Conservation (phyloP, 2,329 filamentous ascomycete species). For the Seiridium cupressi region DNA sequence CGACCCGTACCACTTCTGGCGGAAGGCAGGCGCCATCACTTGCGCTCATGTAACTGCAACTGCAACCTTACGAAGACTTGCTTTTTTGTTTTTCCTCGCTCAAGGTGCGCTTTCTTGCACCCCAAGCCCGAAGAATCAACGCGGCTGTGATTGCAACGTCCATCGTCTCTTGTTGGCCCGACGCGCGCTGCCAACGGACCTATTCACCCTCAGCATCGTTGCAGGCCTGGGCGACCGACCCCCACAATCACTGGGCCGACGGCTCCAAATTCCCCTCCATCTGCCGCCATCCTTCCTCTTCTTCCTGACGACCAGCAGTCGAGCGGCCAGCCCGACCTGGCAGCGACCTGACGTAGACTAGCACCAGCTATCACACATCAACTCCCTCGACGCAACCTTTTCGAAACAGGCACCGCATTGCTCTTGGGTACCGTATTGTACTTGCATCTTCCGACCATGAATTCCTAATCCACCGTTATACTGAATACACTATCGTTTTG, state of each 20-base stretch:
- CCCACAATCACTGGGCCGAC: neutral
- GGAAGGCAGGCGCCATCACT: neutral
- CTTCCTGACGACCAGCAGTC: neutral
- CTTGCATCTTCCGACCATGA: slow-evolving; percentile 9
- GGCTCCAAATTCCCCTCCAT: slow-evolving; percentile 5
- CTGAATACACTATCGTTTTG: neutral
- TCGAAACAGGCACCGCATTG: slow-evolving; percentile 3
- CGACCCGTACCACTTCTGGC: neutral
- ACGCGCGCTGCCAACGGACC: neutral
- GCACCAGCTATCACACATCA: neutral
- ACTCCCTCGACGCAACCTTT: neutral
- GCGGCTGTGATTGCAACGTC: neutral
- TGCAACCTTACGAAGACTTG: neutral
- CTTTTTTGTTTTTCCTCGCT: neutral
- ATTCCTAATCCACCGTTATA: slow-evolving; percentile 5
- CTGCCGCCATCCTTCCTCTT: neutral
- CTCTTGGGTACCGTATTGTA: neutral
- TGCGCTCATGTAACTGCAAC: neutral
- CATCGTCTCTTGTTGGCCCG: too few relatives aligned
- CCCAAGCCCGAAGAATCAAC: too few relatives aligned
- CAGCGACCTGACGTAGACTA: neutral
- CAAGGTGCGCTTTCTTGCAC: too few relatives aligned
- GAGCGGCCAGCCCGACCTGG: neutral
- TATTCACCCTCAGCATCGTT: neutral
- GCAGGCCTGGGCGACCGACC: neutral